These are phyloP conservation scores for Hordeum marinum DNA, from an alignment of 176 grass and related monocot species.

Conservation along the genomic window DNA sequence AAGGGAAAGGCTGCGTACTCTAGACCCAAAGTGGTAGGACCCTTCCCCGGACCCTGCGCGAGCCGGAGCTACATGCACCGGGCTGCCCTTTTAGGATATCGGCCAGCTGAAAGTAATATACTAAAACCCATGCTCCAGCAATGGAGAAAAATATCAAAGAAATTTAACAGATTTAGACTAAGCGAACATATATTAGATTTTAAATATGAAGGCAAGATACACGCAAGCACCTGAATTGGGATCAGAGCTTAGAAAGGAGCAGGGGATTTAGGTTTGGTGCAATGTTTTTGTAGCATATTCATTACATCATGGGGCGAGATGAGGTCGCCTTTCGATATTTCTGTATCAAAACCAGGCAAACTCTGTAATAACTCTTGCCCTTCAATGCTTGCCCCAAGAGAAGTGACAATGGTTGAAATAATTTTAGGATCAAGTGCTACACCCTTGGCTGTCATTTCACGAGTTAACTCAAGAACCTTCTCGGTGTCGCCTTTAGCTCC, in stretches of 20 bases:
- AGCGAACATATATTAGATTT: not conserved
- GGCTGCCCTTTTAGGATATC: not conserved
- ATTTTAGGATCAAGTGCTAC: constrained; percentile 47
- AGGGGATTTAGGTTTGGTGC: constrained; percentile 16
- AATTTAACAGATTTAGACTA: not conserved
- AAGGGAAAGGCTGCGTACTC: too few relatives aligned
- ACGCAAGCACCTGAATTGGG: not conserved
- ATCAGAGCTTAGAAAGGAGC: not conserved
- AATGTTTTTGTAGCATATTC: constrained; percentile 15
- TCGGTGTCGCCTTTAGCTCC: constrained; percentile 12
- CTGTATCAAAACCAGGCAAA: constrained; percentile 15
- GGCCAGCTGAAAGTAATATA: not conserved
- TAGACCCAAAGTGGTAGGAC: too few relatives aligned
- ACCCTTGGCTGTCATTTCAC: constrained; percentile 44
- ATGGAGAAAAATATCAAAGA: not conserved
- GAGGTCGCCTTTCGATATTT: not conserved
- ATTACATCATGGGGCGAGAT: not conserved
- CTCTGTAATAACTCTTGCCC: constrained; percentile 18
- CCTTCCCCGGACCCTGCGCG: too few relatives aligned
- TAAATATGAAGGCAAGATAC: constrained; percentile 12
- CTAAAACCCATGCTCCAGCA: not conserved
- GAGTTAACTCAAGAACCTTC: constrained; percentile 39
- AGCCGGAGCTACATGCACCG: too few relatives aligned
- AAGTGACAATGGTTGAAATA: constrained; percentile 32
- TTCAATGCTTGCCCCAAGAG: constrained; percentile 27